Evolutionary conservation across 768 basidiomycete genomes (phyloP).

Genomic region (Boletus patriciae): DNA sequence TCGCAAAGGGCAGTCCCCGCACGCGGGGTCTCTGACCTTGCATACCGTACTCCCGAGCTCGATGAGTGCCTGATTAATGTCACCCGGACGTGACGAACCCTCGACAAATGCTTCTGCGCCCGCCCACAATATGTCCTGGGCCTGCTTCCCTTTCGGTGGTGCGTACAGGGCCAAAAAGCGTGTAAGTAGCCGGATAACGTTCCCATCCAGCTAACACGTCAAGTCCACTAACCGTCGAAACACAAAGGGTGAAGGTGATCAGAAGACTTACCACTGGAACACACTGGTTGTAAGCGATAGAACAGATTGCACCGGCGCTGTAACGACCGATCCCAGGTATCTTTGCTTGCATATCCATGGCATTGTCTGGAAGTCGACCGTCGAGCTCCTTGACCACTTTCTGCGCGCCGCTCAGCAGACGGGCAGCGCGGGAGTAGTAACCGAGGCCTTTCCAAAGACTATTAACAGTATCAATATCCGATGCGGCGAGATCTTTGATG

Average conservation of each 20-base stretch:
- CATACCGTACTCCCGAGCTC: slow-evolving; percentile 94
- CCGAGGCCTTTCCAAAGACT: slow-evolving; percentile 89
- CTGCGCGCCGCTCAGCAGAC: slow-evolving; percentile 81
- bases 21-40: slow-evolving; percentile 78
- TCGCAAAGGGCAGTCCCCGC: slow-evolving; percentile 68
- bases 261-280: slow-evolving; percentile 72
- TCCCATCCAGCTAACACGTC: slow-evolving; percentile 74
- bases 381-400: slow-evolving; percentile 64
- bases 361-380: slow-evolving; percentile 78
- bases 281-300: slow-evolving; percentile 84
- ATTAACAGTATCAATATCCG: slow-evolving; percentile 84
- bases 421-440: slow-evolving; percentile 84
- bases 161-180: slow-evolving; percentile 82
- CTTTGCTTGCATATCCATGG: slow-evolving; percentile 74
- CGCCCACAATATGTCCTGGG: slow-evolving; percentile 80
- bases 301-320: slow-evolving; percentile 81
- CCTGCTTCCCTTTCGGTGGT: slow-evolving; percentile 73
- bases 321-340: slow-evolving; percentile 90
- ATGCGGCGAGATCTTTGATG: slow-evolving; percentile 66
- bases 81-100: slow-evolving; percentile 58
- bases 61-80: slow-evolving; percentile 91
- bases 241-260: not conserved
- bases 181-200: slow-evolving; percentile 83
- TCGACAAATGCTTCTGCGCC: slow-evolving; percentile 72
- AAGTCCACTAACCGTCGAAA: not conserved